A percentile compares a stretch with the other conserved stretches of the same genome.
phyloP scores from a whole-genome alignment of 768 basidiomycete species.

The Udeniomyces megalosporus region DNA sequence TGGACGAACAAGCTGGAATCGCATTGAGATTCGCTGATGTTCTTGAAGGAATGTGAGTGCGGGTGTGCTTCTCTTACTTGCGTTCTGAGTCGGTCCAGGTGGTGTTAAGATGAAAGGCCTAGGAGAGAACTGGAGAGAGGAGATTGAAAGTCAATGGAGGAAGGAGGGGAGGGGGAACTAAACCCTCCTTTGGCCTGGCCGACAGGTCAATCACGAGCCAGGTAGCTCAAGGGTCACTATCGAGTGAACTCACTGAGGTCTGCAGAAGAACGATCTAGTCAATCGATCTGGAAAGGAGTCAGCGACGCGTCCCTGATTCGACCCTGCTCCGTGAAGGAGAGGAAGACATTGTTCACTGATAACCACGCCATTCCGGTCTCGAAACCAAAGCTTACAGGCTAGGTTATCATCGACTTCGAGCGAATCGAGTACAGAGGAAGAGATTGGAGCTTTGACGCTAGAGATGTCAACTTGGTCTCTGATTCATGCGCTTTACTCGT shows the following conservation, averaged over 20 bases:
- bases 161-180: background rate
- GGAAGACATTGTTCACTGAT: too few relatives aligned
- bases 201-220: too few relatives aligned
- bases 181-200: background rate
- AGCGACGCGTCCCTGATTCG: too few relatives aligned
- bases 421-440: background rate
- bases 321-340: too few relatives aligned
- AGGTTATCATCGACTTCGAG: constrained; percentile 1
- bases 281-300: too few relatives aligned
- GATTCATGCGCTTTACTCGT: constrained; percentile 46
- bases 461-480: constrained; percentile 51
- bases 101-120: too few relatives aligned
- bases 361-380: too few relatives aligned
- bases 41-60: constrained; percentile 8
- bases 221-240: too few relatives aligned
- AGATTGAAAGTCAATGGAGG: background rate
- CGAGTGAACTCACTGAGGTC: too few relatives aligned
- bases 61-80: background rate
- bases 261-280: too few relatives aligned
- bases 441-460: background rate
- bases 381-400: background rate
- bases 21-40: constrained; percentile 7
- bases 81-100: background rate
- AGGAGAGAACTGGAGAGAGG: too few relatives aligned
- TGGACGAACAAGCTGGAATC: constrained; percentile 8